Evolutionary conservation across 2,329 filamentous ascomycete species (phyloP).

Genomic region (Verruconis gallopava): DNA sequence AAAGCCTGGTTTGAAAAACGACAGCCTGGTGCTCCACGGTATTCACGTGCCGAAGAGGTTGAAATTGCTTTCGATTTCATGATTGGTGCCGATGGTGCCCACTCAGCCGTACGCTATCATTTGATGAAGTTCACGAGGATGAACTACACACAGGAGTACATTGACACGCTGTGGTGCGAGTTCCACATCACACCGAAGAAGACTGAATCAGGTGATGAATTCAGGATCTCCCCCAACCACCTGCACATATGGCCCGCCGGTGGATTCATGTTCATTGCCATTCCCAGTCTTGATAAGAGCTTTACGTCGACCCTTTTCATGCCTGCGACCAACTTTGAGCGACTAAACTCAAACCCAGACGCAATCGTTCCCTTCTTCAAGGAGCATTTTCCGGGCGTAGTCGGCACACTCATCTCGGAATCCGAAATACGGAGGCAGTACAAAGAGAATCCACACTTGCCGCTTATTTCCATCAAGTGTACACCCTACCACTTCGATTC

Average conservation of each 20-base stretch:
- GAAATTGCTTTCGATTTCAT: constrained; percentile 83
- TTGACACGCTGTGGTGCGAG: constrained; percentile 95
- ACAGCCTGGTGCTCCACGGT: constrained; percentile 13
- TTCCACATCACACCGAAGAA: constrained; percentile 58
- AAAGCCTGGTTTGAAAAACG: constrained; percentile 76
- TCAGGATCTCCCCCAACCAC: constrained; percentile 79
- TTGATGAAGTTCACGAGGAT: constrained; percentile 91
- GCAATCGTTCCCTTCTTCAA: constrained; percentile 63
- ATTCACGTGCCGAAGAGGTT: constrained; percentile 42
- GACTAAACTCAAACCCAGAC: constrained; percentile 50
- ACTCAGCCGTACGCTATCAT: constrained; percentile 81
- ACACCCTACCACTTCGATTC: constrained; percentile 69
- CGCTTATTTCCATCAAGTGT: constrained; percentile 88
- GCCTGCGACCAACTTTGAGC: constrained; percentile 53
- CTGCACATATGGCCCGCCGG: constrained; percentile 94
- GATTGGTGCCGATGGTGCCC: constrained; percentile 88
- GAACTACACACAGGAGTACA: constrained; percentile 87
- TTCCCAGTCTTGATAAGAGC: constrained; percentile 74
- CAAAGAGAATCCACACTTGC: constrained; percentile 70
- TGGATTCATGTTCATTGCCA: constrained; percentile 97
- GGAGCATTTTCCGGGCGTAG: constrained; percentile 74
- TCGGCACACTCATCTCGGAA: constrained; percentile 51
- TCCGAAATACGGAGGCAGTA: constrained; percentile 63
- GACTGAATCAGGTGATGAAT: constrained; percentile 35
- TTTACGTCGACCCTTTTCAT: constrained; percentile 95